A percentile compares a stretch with the other conserved stretches of the same genome.
phyloP scores from a whole-genome alignment of 2,329 filamentous ascomycete species.

The Didymella arachidicola region DNA sequence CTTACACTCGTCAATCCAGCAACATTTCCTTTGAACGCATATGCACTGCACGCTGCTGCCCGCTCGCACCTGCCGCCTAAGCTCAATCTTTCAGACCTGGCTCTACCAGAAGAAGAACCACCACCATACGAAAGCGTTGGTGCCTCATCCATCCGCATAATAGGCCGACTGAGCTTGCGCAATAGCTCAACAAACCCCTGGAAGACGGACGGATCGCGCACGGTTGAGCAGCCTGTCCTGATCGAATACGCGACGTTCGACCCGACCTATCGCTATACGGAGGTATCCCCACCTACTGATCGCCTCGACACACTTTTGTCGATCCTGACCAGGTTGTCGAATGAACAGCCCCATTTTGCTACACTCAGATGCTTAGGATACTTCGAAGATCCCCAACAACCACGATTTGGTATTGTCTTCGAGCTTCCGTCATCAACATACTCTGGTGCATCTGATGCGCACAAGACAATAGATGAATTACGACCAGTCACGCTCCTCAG shows the following conservation, averaged over 20 bases:
- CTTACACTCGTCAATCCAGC: constrained; percentile 55
- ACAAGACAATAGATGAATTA: constrained; percentile 49
- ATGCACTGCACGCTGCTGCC: constrained; percentile 23
- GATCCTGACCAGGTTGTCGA: constrained; percentile 41
- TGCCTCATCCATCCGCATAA: constrained; percentile 55
- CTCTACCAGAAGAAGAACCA: constrained; percentile 57
- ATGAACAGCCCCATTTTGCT: constrained; percentile 46
- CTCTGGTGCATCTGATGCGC: constrained; percentile 62
- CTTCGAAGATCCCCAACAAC: constrained; percentile 76
- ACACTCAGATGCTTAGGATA: constrained; percentile 70
- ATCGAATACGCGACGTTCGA: constrained; percentile 72
- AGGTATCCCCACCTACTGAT: constrained; percentile 56
- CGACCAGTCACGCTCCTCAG: constrained; percentile 57
- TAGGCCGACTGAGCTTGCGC: constrained; percentile 54
- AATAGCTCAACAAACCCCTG: constrained; percentile 49
- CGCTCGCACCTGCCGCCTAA: constrained; percentile 51
- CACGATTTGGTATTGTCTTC: constrained; percentile 76
- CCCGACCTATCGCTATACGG: constrained; percentile 56
- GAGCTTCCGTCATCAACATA: constrained; percentile 68
- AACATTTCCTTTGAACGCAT: constrained; percentile 40
- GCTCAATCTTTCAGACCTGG: constrained; percentile 54
- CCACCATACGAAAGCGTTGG: constrained; percentile 59
- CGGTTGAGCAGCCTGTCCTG: constrained; percentile 63
- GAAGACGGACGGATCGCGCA: constrained; percentile 48
- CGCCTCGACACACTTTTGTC: constrained; percentile 54